phyloP scores from a whole-genome alignment of 2,329 filamentous ascomycete species.

The Colletotrichum costaricense region DNA sequence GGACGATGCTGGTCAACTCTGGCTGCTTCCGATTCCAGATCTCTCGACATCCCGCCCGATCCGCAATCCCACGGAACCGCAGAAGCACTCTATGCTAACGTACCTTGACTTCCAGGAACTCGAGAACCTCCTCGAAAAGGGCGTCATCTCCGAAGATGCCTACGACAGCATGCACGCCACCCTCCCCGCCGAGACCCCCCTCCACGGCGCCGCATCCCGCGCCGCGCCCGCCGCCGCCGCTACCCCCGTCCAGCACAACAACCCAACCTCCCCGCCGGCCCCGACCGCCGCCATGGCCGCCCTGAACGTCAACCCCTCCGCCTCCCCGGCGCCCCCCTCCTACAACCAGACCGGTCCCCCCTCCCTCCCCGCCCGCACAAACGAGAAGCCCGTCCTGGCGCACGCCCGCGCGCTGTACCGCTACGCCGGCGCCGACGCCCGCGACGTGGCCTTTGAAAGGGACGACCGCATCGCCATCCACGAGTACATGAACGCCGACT shows the following conservation, averaged over 20 bases:
- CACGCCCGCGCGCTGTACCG: conserved; percentile 85
- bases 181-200: conserved; percentile 77
- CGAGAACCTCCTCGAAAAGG: conserved; percentile 86
- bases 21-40: neutral
- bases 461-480: conserved; percentile 84
- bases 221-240: conserved; percentile 45
- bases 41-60: conserved; percentile 11
- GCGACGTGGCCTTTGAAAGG: conserved; percentile 83
- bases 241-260: conserved; percentile 43
- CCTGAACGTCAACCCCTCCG: conserved; percentile 48
- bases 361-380: conserved; percentile 52
- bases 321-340: conserved; percentile 59
- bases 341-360: conserved; percentile 61
- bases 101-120: conserved; percentile 77
- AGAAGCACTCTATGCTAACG: conserved; percentile 9
- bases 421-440: conserved; percentile 82
- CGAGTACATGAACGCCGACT: conserved; percentile 96
- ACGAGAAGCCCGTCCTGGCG: conserved; percentile 70
- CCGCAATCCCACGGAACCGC: conserved; percentile 2
- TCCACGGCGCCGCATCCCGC: conserved; percentile 61
- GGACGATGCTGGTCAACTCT: neutral
- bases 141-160: conserved; percentile 79
- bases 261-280: conserved; percentile 41
- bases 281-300: conserved; percentile 55
- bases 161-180: conserved; percentile 80